phyloP scores from a whole-genome alignment of 257 asterid species.

The Gardenia jasminoides region DNA sequence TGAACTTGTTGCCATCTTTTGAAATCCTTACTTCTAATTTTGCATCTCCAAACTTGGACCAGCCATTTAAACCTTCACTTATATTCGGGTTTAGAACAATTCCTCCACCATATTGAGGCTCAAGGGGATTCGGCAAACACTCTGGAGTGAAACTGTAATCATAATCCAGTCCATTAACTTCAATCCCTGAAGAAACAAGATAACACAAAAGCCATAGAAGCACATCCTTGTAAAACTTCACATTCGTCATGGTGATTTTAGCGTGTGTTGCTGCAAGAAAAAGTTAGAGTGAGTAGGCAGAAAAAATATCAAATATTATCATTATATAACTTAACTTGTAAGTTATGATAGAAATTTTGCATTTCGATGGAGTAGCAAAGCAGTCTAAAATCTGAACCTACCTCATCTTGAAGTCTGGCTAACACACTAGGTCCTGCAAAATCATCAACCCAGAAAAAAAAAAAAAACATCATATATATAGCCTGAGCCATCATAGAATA shows the following conservation, averaged over 20 bases:
- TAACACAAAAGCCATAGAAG: background rate
- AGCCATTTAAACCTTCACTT: slow-evolving; percentile 48
- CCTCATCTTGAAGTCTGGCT: no score
- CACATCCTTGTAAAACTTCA: background rate
- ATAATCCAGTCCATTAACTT: slow-evolving; percentile 40
- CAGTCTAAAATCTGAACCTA: no score
- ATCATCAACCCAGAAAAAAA: no score
- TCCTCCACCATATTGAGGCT: slow-evolving; percentile 65
- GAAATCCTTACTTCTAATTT: slow-evolving; percentile 29
- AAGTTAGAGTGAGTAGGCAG: no score
- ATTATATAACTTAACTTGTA: no score
- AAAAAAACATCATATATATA: no score
- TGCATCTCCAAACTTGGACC: slow-evolving; percentile 43
- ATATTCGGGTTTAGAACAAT: slow-evolving; percentile 57
- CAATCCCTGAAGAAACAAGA: slow-evolving; percentile 18
- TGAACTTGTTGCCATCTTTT: slow-evolving; percentile 43
- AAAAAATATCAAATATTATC: no score
- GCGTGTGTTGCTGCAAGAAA: background rate
- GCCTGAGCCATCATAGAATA: no score
- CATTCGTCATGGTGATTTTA: background rate
- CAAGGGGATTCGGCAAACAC: slow-evolving; percentile 51
- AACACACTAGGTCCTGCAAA: no score
- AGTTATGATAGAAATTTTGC: no score
- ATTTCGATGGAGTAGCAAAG: no score
- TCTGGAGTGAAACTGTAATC: slow-evolving; percentile 41